These are phyloP conservation scores for Solanum stenotomum DNA, from an alignment of 257 asterid species.

Conservation along the genomic window DNA sequence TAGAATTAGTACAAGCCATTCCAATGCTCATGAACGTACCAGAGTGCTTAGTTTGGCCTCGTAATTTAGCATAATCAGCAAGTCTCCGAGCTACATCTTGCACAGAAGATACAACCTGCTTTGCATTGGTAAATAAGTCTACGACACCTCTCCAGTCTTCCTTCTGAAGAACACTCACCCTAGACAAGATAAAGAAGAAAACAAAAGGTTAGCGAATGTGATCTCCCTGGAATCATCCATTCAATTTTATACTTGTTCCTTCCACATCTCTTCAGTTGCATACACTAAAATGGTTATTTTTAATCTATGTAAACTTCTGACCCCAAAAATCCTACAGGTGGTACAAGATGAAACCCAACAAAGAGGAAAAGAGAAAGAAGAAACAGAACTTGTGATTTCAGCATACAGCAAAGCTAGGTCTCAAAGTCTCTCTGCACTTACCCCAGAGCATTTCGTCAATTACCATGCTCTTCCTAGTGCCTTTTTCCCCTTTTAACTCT, in stretches of 20 bases:
- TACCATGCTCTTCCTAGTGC: neutral
- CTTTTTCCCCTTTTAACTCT: neutral
- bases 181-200: slow-evolving; percentile 15
- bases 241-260: neutral
- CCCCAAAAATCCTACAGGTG: neutral
- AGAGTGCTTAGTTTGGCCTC: slow-evolving; percentile 36
- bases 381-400: neutral
- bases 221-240: neutral
- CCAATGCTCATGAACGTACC: slow-evolving; percentile 23
- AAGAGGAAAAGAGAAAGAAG: neutral
- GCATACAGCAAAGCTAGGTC: neutral
- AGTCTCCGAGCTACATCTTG: slow-evolving; percentile 84
- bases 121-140: slow-evolving; percentile 76
- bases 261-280: neutral
- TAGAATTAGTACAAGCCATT: neutral
- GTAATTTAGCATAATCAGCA: slow-evolving; percentile 64
- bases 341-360: neutral
- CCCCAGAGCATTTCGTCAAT: neutral
- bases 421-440: neutral
- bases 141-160: slow-evolving; percentile 90
- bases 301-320: neutral
- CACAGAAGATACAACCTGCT: slow-evolving; percentile 72
- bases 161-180: slow-evolving; percentile 58
- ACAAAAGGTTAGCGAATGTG: slow-evolving; percentile 14
- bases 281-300: neutral